These are phyloP conservation scores for Syzygium syzygioides DNA, from an alignment of 441 rosid genomes.

Conservation along the genomic window DNA sequence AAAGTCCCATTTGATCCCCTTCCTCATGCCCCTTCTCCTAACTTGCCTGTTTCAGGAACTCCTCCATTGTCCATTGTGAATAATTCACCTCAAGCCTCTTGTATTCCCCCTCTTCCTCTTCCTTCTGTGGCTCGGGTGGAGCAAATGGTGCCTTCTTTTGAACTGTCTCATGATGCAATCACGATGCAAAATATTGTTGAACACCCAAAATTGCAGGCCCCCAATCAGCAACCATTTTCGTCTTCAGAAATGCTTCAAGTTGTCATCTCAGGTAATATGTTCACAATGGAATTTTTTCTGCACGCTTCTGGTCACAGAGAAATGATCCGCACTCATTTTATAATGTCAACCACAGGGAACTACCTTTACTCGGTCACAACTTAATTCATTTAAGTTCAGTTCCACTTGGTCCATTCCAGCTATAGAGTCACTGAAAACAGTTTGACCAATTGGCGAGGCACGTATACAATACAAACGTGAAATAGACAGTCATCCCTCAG, in stretches of 20 bases:
- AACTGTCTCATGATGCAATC: neutral
- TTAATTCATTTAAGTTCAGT: neutral
- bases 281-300: neutral
- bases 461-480: neutral
- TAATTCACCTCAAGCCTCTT: neutral
- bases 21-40: neutral
- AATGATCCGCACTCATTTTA: neutral
- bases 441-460: neutral
- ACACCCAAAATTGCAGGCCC: neutral
- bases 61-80: neutral
- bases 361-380: neutral
- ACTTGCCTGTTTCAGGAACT: neutral
- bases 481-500: neutral
- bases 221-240: neutral
- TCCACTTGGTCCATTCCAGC: neutral
- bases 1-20: neutral
- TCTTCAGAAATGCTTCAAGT: neutral
- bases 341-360: neutral
- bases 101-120: neutral
- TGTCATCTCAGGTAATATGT: too few relatives aligned
- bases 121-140: neutral
- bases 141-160: neutral
- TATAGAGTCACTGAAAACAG: neutral
- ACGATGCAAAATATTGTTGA: neutral
- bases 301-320: neutral